Evolutionary conservation across 208 protist species (phyloP), one percentile per base, ranked within the genome.

Genomic region (Lotmaria passim): DNA sequence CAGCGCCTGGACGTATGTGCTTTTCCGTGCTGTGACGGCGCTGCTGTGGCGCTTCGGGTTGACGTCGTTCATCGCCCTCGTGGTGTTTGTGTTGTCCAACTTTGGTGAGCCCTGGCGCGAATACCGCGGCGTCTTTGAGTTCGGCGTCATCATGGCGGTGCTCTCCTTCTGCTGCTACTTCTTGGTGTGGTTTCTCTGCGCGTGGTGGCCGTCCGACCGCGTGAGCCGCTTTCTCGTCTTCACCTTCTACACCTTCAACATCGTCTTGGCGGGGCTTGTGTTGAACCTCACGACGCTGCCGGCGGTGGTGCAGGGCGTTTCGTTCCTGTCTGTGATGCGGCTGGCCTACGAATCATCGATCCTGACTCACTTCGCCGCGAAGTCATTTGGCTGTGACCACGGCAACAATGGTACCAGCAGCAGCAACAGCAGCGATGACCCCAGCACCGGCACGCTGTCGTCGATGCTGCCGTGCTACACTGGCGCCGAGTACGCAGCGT

Each of bases 271-370:
- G 0, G 85, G 85, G 5, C 73, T 91, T 17, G 81, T 91, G 60
- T 65, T 91, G 47, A 91, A 91, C 70, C 59, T 91, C 24, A 78
- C 43, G 48, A 86, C 82, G 43, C 58, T 91, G 68, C 85, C 82
- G 34, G 41, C 36, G 7, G 47, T 61, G 28, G 71, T 86, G 43
- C 82, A 71, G 48, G 60, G 39, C 28, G 61, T 85, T 11, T 88
- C 82, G 6, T 81, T 83, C 33, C 36, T 56, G 17, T 86, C 82
- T 7, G 76, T 88, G 17, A 58, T 83, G 34, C 82, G 85, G 17
- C 64, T 91, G 21, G 79, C 75, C 21, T 91, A 80, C 68, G 85
- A 91, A 48, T 86, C 78, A 0, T 75, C 73, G 41, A 78, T 91
- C 39, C 21, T 89, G 17, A 85, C 79, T 19, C 74, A 87, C 51